Evolutionary conservation across 1,284 basidiomycete species (phyloP).

Genomic region (Fomitopsis betulina): DNA sequence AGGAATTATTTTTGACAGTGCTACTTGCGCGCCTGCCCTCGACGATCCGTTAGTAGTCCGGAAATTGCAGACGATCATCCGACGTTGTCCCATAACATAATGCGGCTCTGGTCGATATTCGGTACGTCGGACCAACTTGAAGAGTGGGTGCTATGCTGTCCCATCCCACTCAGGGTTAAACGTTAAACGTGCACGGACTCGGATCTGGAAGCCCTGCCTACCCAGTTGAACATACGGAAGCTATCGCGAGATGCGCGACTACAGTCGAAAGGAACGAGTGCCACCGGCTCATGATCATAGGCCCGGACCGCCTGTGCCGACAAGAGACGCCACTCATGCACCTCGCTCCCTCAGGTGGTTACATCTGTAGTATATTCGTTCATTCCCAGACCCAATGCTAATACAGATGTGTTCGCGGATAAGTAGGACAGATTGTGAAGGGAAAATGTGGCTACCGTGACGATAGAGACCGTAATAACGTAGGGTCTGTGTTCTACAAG

Average conservation of each 20-base stretch:
- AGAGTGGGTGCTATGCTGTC: no score
- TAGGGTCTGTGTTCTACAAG: conserved; percentile 20
- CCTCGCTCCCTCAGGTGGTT: background rate
- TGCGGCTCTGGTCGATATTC: background rate
- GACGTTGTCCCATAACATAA: background rate
- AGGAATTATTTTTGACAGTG: background rate
- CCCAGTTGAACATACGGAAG: no score
- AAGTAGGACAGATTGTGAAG: conserved; percentile 2
- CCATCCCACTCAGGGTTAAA: no score
- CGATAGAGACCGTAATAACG: conserved; percentile 13
- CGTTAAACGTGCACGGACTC: background rate
- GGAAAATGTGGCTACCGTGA: conserved; percentile 2
- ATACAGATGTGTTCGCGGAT: conserved; percentile 14
- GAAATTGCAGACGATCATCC: background rate
- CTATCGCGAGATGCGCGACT: background rate
- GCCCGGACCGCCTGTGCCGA: background rate
- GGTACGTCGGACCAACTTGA: background rate
- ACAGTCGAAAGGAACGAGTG: background rate
- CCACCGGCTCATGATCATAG: background rate
- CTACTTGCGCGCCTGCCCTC: background rate
- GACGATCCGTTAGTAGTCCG: background rate
- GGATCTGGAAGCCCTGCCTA: background rate
- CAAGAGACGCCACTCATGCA: background rate
- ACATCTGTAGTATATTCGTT: conserved; percentile 19
- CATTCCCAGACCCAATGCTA: conserved; percentile 20